phyloP scores from a whole-genome alignment of 768 basidiomycete species.

The Podaxis sp. region DNA sequence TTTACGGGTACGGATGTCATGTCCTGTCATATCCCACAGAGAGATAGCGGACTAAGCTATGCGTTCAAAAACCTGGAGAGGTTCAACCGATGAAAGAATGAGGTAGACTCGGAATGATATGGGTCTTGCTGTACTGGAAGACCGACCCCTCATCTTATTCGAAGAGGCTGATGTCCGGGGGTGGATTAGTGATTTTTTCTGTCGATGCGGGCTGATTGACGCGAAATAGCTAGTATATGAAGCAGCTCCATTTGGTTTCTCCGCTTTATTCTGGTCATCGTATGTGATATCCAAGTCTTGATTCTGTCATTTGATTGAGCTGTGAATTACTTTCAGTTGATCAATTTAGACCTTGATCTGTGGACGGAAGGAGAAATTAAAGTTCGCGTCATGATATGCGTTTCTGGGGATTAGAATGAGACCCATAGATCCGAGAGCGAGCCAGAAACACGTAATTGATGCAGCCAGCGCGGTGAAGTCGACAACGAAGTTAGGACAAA shows the following conservation, averaged over 20 bases:
- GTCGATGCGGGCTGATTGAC: neutral
- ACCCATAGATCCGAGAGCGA: conserved; percentile 4
- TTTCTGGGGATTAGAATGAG: neutral
- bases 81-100: conserved; percentile 10
- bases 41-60: conserved; percentile 5
- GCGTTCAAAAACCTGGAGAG: neutral
- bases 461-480: conserved; percentile 5
- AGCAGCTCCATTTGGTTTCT: neutral
- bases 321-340: neutral
- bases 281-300: neutral
- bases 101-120: conserved; percentile 18
- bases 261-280: neutral
- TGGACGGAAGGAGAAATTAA: neutral
- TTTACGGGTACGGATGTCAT: conserved; percentile 12
- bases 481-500: neutral
- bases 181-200: conserved; percentile 22
- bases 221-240: conserved; percentile 14
- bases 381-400: neutral
- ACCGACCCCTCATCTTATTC: conserved; percentile 28
- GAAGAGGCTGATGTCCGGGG: conserved; percentile 41
- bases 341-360: neutral
- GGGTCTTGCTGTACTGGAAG: conserved; percentile 24
- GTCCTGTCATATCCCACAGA: conserved; percentile 16
- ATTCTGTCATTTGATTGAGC: neutral
- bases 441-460: neutral